These are phyloP conservation scores for Didymosphaeria variabile DNA, from an alignment of 2,329 filamentous ascomycete species.

Conservation along the genomic window DNA sequence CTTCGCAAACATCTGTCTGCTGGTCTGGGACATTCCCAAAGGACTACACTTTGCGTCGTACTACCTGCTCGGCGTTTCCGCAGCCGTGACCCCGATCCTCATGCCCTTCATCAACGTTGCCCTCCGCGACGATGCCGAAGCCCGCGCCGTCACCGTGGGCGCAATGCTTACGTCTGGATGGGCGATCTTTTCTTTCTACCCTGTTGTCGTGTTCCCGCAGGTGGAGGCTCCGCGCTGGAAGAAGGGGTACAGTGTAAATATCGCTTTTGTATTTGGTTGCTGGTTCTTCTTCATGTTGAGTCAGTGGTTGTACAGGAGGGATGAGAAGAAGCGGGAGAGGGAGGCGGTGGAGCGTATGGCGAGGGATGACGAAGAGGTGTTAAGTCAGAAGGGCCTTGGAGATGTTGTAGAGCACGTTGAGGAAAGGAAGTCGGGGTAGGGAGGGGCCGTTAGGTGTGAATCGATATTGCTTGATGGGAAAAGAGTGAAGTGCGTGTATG, in stretches of 20 bases:
- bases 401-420: conserved; percentile 35
- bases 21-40: conserved; percentile 61
- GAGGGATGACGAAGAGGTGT: conserved; percentile 40
- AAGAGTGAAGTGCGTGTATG: neutral
- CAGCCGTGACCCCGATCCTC: conserved; percentile 46
- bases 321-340: conserved; percentile 35
- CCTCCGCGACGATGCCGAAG: conserved; percentile 56
- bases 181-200: conserved; percentile 48
- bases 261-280: conserved; percentile 57
- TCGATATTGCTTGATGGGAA: no score
- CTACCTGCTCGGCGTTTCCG: conserved; percentile 47
- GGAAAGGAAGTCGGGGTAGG: conserved; percentile 17
- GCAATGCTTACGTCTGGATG: conserved; percentile 53
- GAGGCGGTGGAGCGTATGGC: conserved; percentile 16
- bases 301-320: conserved; percentile 48
- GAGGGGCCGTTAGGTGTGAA: neutral
- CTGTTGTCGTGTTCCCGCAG: conserved; percentile 47
- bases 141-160: conserved; percentile 60
- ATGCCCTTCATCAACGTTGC: conserved; percentile 52
- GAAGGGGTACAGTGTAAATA: conserved; percentile 59
- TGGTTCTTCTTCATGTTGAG: conserved; percentile 55
- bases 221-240: conserved; percentile 57
- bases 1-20: conserved; percentile 58
- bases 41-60: conserved; percentile 51
- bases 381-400: conserved; percentile 30